Evolutionary conservation across 768 basidiomycete genomes (phyloP).

Genomic region (Amanita molliuscula): DNA sequence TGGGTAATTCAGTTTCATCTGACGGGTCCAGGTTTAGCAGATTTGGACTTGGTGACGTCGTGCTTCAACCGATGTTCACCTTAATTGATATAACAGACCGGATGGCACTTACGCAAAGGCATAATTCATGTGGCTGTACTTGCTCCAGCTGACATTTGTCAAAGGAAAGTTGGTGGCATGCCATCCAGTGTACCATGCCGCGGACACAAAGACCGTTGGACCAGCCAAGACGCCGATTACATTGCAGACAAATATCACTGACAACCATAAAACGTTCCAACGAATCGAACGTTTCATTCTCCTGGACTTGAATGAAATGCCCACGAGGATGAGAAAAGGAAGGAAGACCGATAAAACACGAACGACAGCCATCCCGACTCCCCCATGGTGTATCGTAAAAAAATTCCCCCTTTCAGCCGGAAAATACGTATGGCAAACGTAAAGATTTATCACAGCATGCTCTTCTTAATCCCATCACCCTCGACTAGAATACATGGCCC

Average conservation of each 20-base stretch:
- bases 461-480: conserved; percentile 50
- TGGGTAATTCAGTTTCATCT: conserved; percentile 35
- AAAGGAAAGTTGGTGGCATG: conserved; percentile 31
- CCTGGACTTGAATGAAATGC: no score
- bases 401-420: no score
- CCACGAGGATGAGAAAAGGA: not conserved
- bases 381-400: no score
- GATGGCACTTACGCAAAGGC: conserved; percentile 44
- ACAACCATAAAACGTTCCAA: not conserved
- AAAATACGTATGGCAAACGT: not conserved
- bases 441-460: conserved; percentile 5
- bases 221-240: not conserved
- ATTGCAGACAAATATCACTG: not conserved
- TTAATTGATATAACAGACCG: conserved; percentile 2
- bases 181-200: conserved; percentile 43
- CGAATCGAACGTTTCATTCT: not conserved
- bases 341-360: not conserved
- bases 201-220: conserved; percentile 14
- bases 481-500: conserved; percentile 78
- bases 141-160: conserved; percentile 35
- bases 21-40: conserved; percentile 20
- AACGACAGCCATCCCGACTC: no score
- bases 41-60: conserved; percentile 24
- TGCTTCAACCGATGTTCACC: conserved; percentile 22
- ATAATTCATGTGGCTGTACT: conserved; percentile 46